Percentiles rank a stretch among this genome's conserved stretches.
Conservation (phyloP, 2,329 filamentous ascomycete species). For the Emergomyces orientalis region DNA sequence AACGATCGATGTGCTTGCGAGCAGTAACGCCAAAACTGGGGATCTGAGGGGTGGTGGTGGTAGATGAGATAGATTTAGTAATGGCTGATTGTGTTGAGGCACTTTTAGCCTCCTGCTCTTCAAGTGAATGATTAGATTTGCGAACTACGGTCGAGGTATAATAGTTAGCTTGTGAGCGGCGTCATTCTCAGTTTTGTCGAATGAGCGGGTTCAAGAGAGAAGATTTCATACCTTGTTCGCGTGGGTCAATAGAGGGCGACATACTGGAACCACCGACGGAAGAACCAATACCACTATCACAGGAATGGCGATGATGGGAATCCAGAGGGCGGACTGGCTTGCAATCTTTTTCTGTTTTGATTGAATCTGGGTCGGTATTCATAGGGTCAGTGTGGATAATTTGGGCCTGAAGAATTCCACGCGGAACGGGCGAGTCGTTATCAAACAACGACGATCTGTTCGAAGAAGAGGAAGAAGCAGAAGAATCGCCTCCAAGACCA, state of each 20-base stretch:
- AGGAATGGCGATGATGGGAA: slow-evolving; percentile 57
- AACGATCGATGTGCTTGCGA: slow-evolving; percentile 67
- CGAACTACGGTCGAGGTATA: slow-evolving; percentile 10
- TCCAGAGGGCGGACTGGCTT: slow-evolving; percentile 34
- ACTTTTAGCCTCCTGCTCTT: neutral
- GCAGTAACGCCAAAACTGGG: slow-evolving; percentile 59
- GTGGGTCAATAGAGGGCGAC: slow-evolving; percentile 39
- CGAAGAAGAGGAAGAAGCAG: slow-evolving; percentile 29
- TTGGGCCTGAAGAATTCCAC: slow-evolving; percentile 50
- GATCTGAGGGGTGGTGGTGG: slow-evolving; percentile 42
- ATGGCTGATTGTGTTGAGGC: slow-evolving; percentile 44
- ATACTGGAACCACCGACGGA: slow-evolving; percentile 57
- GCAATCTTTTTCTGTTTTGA: slow-evolving; percentile 7
- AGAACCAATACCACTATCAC: slow-evolving; percentile 80
- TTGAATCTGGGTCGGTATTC: slow-evolving; percentile 24
- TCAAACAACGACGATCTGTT: slow-evolving; percentile 29
- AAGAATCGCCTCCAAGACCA: slow-evolving; percentile 30
- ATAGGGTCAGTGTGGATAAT: slow-evolving; percentile 37
- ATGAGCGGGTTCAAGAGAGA: too few species aligned
- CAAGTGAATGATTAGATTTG: neutral
- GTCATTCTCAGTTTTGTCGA: neutral
- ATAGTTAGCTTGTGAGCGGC: slow-evolving; percentile 6
- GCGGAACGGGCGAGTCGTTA: slow-evolving; percentile 52
- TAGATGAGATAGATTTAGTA: slow-evolving; percentile 49
- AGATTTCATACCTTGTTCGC: slow-evolving; percentile 30